Evolutionary conservation across 2,329 filamentous ascomycete species (phyloP).

Genomic region (Endoconidiophora polonica): DNA sequence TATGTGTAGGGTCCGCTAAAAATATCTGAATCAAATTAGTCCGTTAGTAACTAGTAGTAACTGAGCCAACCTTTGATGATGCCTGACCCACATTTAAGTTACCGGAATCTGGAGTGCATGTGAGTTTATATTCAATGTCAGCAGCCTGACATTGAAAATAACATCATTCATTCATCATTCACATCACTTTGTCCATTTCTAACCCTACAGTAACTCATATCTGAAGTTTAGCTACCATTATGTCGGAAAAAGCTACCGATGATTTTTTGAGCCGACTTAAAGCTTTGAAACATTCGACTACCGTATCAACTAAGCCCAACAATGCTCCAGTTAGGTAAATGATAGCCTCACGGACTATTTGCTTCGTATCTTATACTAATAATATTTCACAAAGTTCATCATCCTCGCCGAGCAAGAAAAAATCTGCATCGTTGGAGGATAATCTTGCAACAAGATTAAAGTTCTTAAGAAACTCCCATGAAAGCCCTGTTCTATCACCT

Average conservation of each 20-base stretch:
- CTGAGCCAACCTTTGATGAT: neutral
- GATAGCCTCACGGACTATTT: too few relatives aligned
- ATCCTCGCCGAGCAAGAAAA: slow-evolving; percentile 24
- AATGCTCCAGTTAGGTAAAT: too few relatives aligned
- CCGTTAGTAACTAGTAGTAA: neutral
- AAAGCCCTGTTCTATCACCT: neutral
- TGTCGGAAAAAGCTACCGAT: slow-evolving; percentile 6
- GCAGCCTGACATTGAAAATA: neutral
- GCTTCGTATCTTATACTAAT: too few relatives aligned
- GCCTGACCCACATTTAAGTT: slow-evolving; percentile 1
- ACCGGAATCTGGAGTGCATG: neutral
- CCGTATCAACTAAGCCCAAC: slow-evolving; percentile 15
- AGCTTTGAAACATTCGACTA: slow-evolving; percentile 28
- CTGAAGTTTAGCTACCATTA: neutral
- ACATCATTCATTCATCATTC: neutral
- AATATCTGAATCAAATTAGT: too few relatives aligned
- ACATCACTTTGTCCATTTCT: neutral
- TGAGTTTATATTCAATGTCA: neutral
- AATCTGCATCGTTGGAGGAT: slow-evolving; percentile 29
- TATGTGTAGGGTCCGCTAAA: neutral
- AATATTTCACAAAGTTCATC: neutral
- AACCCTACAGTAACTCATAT: neutral
- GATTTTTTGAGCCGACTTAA: slow-evolving; percentile 35
- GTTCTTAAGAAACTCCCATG: slow-evolving; percentile 24
- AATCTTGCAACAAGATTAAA: slow-evolving; percentile 34